Percentiles rank a stretch among this genome's conserved stretches.
Conservation (phyloP, 257 asterid species). For the Nicotiana tabacum region DNA sequence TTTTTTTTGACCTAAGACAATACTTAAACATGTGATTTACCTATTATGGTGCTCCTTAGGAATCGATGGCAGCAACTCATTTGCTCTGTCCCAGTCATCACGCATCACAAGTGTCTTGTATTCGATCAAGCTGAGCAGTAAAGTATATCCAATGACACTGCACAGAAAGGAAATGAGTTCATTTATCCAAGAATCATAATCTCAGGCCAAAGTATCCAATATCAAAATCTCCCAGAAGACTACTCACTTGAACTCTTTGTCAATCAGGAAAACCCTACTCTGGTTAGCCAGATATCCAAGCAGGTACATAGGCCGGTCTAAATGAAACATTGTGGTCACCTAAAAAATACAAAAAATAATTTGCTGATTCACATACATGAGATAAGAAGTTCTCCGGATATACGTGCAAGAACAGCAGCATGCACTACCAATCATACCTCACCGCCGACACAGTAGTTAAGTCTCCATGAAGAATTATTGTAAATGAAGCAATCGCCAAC, state of each 20-base stretch:
- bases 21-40: slow-evolving; percentile 23
- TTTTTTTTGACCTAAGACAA: neutral
- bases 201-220: neutral
- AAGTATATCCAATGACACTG: slow-evolving; percentile 85
- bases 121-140: slow-evolving; percentile 86
- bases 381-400: slow-evolving; percentile 6
- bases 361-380: neutral
- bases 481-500: slow-evolving; percentile 99
- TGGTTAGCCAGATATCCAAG: slow-evolving; percentile 96
- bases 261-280: slow-evolving; percentile 81
- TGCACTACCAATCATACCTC: slow-evolving; percentile 46
- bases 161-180: slow-evolving; percentile 13
- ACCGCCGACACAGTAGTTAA: slow-evolving; percentile 96
- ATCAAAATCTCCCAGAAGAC: slow-evolving; percentile 11
- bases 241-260: slow-evolving; percentile 96
- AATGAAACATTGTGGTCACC: slow-evolving; percentile 97
- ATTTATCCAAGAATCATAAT: neutral
- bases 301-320: slow-evolving; percentile 96
- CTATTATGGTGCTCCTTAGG: slow-evolving; percentile 92
- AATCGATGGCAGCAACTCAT: slow-evolving; percentile 71
- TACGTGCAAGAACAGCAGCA: neutral
- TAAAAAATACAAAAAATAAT: slow-evolving; percentile 24
- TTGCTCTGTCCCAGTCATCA: slow-evolving; percentile 89
- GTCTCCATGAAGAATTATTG: slow-evolving; percentile 94
- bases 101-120: slow-evolving; percentile 97